A percentile compares a stretch with the other conserved stretches of the same genome.
Evolutionary conservation across 2,329 filamentous ascomycete species (phyloP).

Genomic region (Byssothecium circinans): DNA sequence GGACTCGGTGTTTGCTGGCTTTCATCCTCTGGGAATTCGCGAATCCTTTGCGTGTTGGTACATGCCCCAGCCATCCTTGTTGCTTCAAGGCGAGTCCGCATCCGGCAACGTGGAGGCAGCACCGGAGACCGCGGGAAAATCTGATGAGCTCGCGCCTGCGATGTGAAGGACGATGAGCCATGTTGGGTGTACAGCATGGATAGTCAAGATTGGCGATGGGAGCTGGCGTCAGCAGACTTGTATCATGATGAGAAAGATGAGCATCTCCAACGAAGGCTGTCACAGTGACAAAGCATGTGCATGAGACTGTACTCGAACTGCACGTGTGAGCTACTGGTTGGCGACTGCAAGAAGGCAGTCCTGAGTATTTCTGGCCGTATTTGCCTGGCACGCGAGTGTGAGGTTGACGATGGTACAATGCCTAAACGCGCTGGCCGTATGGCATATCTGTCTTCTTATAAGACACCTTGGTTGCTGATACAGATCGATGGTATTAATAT

Average conservation of each 20-base stretch:
- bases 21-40: neutral
- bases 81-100: constrained; percentile 1
- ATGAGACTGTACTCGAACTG: constrained; percentile 4
- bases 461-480: too few species aligned
- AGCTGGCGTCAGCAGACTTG: constrained; percentile 7
- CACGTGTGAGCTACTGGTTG: neutral
- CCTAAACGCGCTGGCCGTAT: neutral
- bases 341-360: neutral
- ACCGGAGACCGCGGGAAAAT: neutral
- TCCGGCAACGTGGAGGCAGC: neutral
- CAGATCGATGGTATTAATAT: too few species aligned
- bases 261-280: neutral
- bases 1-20: neutral
- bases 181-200: neutral
- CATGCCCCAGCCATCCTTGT: neutral
- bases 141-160: neutral
- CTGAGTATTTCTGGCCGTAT: constrained; percentile 1
- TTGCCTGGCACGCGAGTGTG: constrained; percentile 3
- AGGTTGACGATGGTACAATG: constrained; percentile 5
- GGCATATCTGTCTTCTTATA: too few species aligned
- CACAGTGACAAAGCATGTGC: neutral
- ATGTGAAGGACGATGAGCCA: neutral
- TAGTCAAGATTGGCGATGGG: neutral
- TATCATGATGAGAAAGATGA: constrained; percentile 2
- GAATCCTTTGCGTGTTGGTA: constrained; percentile 4